A percentile compares a stretch with the other conserved stretches of the same genome.
phyloP scores from a whole-genome alignment of 257 asterid species.

The Solanum sejunctum region DNA sequence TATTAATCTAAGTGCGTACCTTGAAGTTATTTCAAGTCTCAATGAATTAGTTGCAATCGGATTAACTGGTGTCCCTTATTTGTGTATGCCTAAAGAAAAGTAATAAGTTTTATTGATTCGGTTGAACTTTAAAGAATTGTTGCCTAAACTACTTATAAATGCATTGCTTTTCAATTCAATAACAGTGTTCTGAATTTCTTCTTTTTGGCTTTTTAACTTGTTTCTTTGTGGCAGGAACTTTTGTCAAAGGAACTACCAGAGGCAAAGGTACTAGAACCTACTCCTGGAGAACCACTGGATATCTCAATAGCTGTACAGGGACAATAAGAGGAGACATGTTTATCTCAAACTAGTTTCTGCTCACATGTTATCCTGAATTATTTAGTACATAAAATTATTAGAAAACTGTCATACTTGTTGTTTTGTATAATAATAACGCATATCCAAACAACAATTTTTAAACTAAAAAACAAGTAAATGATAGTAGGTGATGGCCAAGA shows the following conservation, averaged over 20 bases:
- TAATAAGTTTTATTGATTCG: background rate
- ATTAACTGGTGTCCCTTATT: background rate
- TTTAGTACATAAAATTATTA: no score
- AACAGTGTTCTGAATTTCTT: background rate
- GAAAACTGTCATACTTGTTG: no score
- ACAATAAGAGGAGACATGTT: background rate
- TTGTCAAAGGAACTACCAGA: constrained; percentile 52
- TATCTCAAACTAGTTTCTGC: no score
- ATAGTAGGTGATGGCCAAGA: no score
- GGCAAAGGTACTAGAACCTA: constrained; percentile 52
- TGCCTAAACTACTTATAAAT: background rate
- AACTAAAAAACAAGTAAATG: no score
- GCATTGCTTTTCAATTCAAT: background rate
- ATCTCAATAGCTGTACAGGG: constrained; percentile 9
- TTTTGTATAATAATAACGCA: no score
- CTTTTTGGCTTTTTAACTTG: background rate
- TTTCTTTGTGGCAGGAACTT: constrained; percentile 34
- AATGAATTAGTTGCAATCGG: background rate
- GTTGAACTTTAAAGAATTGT: background rate
- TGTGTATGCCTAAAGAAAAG: background rate
- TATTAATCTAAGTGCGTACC: background rate
- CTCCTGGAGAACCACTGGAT: constrained; percentile 61
- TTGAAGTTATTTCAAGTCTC: background rate
- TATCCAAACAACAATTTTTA: no score
- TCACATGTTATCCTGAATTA: background rate